Conservation (phyloP, 257 asterid genomes). For the Primulina tabacum region DNA sequence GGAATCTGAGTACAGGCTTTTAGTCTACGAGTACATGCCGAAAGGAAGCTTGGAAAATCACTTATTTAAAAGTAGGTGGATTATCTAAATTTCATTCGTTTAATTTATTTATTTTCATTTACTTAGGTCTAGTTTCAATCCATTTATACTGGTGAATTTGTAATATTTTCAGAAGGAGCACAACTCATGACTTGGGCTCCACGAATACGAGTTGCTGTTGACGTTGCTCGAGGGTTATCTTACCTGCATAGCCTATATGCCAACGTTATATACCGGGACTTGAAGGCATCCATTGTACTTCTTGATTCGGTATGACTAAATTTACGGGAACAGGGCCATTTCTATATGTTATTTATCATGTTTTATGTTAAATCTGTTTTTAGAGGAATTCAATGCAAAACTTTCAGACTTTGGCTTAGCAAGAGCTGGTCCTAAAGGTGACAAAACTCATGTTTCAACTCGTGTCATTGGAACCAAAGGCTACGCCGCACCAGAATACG, state of each 20-base stretch:
- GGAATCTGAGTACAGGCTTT: slow-evolving; percentile 53
- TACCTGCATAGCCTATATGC: slow-evolving; percentile 56
- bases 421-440: slow-evolving; percentile 53
- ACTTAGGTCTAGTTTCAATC: neutral
- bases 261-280: slow-evolving; percentile 63
- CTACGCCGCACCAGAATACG: slow-evolving; percentile 60
- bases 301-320: slow-evolving; percentile 51
- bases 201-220: slow-evolving; percentile 51
- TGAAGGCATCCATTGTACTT: slow-evolving; percentile 63
- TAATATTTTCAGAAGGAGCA: slow-evolving; percentile 44
- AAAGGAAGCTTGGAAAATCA: slow-evolving; percentile 81
- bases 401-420: slow-evolving; percentile 62
- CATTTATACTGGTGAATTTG: neutral
- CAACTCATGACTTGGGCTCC: slow-evolving; percentile 59
- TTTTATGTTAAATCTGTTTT: neutral
- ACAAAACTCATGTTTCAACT: slow-evolving; percentile 53
- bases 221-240: slow-evolving; percentile 59
- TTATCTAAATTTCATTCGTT: neutral
- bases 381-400: slow-evolving; percentile 51
- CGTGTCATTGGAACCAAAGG: slow-evolving; percentile 54
- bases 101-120: neutral
- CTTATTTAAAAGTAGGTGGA: slow-evolving; percentile 52
- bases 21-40: slow-evolving; percentile 72
- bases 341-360: neutral
- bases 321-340: neutral